These are phyloP conservation scores for Sclerotinia nivalis DNA, from an alignment of 2,329 filamentous ascomycete genomes.

Conservation along the genomic window DNA sequence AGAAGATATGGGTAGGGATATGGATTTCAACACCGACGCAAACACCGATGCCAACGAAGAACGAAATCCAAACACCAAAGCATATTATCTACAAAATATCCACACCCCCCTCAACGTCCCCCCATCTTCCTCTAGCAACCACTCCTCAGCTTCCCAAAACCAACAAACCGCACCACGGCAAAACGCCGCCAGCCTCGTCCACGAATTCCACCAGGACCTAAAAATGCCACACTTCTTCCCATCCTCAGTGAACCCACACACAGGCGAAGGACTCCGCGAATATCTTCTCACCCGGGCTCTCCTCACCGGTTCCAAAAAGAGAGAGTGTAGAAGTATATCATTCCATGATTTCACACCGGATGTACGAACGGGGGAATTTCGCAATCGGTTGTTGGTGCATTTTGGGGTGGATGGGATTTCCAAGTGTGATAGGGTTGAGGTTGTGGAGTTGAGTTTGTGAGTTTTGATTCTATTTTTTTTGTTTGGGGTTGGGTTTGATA, in stretches of 20 bases:
- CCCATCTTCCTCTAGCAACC: background rate
- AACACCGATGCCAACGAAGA: background rate
- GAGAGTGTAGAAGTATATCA: conserved; percentile 32
- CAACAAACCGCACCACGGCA: background rate
- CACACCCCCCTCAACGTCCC: background rate
- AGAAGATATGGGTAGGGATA: background rate
- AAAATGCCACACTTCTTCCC: background rate
- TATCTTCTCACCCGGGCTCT: conserved; percentile 33
- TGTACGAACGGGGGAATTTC: conserved; percentile 25
- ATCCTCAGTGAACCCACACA: conserved; percentile 30
- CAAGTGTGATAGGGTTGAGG: conserved; percentile 27
- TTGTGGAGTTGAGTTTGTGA: conserved; percentile 38
- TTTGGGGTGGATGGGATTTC: conserved; percentile 24
- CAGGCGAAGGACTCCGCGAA: conserved; percentile 36
- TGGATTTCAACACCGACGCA: background rate
- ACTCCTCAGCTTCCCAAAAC: background rate
- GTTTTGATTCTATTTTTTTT: conserved; percentile 18
- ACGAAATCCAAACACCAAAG: background rate
- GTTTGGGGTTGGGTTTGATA: background rate
- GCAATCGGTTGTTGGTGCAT: conserved; percentile 32
- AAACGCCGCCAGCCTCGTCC: accelerated
- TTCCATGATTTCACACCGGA: conserved; percentile 38
- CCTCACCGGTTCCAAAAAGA: conserved; percentile 28
- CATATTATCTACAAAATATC: background rate
- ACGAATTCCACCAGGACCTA: background rate